phyloP scores from a whole-genome alignment of 306 rosid genomes.

The Mucuna pruriens region DNA sequence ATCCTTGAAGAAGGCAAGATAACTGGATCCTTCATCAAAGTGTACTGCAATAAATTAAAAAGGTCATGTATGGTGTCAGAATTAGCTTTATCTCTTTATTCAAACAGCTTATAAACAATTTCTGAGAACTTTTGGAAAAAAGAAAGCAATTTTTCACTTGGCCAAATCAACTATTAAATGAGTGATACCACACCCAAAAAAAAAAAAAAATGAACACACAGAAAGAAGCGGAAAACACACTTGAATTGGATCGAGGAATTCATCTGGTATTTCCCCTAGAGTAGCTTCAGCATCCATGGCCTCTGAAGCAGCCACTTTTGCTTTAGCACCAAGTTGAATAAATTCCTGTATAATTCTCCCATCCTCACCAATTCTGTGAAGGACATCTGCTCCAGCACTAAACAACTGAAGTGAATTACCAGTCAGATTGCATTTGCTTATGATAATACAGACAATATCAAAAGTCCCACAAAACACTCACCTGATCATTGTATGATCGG shows the following conservation, averaged over 20 bases:
- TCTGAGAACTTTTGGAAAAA: not conserved
- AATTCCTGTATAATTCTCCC: slow-evolving; percentile 82
- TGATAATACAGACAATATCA: slow-evolving; percentile 9
- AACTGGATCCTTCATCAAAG: slow-evolving; percentile 99
- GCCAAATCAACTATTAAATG: not conserved
- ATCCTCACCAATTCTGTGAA: slow-evolving; percentile 84
- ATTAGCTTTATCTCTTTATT: not conserved
- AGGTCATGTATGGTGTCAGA: not conserved
- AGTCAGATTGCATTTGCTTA: slow-evolving; percentile 38
- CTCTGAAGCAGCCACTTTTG: slow-evolving; percentile 90
- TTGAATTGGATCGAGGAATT: slow-evolving; percentile 99
- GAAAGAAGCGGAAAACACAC: slow-evolving; percentile 47
- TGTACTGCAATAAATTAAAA: slow-evolving; percentile 66
- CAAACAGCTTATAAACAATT: not conserved
- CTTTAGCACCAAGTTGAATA: slow-evolving; percentile 82
- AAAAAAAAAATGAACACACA: not conserved
- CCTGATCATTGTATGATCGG: slow-evolving; percentile 97
- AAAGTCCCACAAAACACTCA: slow-evolving; percentile 41
- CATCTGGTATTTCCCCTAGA: slow-evolving; percentile 99
- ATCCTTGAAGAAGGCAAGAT: slow-evolving; percentile 96
- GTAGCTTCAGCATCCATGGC: slow-evolving; percentile 94
- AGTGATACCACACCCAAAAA: not conserved
- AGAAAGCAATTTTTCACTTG: not conserved
- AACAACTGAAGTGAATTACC: slow-evolving; percentile 71
- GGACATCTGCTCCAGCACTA: slow-evolving; percentile 88